Evolutionary conservation across 768 basidiomycete genomes (phyloP).

Genomic region (Clavulina sp.): DNA sequence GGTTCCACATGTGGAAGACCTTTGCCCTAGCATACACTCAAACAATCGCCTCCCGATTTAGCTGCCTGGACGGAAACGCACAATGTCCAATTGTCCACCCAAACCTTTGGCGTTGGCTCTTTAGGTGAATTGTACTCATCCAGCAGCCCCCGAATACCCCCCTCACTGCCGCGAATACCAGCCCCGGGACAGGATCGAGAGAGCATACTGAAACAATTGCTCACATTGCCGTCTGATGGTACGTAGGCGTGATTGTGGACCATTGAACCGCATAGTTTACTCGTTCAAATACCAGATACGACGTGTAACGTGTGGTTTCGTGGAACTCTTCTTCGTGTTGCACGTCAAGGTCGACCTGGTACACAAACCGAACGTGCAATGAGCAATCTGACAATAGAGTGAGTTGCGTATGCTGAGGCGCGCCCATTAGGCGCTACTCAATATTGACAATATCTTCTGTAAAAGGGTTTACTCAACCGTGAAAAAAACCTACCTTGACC

Average conservation of each 20-base stretch:
- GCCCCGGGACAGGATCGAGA: no score
- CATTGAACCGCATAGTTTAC: no score
- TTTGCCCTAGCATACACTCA: no score
- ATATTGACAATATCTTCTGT: neutral
- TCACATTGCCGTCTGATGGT: no score
- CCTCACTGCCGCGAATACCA: no score
- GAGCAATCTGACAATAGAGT: slow-evolving; percentile 8
- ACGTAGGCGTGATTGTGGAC: slow-evolving; percentile 7
- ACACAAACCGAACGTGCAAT: slow-evolving; percentile 8
- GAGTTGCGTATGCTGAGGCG: no score
- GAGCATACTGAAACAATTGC: no score
- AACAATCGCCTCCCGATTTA: no score
- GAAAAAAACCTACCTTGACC: slow-evolving; percentile 28
- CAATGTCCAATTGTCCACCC: slow-evolving; percentile 34
- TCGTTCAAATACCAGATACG: no score
- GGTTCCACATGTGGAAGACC: no score
- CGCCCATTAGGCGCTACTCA: neutral
- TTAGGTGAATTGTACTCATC: neutral
- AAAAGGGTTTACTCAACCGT: slow-evolving; percentile 34
- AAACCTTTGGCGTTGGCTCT: slow-evolving; percentile 6
- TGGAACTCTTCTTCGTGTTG: slow-evolving; percentile 15
- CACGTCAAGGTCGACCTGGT: slow-evolving; percentile 6
- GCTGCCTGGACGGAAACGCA: slow-evolving; percentile 21
- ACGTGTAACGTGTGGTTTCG: slow-evolving; percentile 10
- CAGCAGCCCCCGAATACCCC: neutral